Percentiles rank a stretch among this genome's conserved stretches.
Conservation (phyloP, 73 alveolate species). For the Paramecium octaurelia region DNA sequence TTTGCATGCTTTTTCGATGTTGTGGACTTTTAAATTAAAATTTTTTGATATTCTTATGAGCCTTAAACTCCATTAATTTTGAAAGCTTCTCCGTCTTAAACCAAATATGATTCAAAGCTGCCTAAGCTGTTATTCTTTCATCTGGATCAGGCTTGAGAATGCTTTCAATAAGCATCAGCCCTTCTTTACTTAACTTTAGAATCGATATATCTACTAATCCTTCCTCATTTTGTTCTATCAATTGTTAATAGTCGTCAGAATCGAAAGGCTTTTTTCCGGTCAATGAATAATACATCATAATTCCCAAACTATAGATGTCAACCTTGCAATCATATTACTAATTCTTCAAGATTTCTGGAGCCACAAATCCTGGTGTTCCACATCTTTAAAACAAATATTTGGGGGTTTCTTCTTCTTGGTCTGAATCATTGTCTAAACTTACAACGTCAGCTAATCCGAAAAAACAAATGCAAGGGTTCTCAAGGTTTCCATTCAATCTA, state of each 20-base stretch:
- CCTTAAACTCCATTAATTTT: not conserved
- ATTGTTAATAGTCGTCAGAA: not conserved
- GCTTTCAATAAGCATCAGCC: not conserved
- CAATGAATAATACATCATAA: not conserved
- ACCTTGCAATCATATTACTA: conserved; percentile 63
- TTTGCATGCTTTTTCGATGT: not conserved
- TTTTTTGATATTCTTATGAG: not conserved
- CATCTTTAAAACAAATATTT: conserved; percentile 57
- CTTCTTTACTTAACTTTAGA: not conserved
- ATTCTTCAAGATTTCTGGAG: conserved; percentile 74
- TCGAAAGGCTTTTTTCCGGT: conserved; percentile 44
- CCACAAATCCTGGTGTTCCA: conserved; percentile 81
- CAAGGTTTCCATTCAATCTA: conserved; percentile 16
- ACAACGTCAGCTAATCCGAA: conserved; percentile 26
- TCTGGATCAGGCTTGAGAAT: not conserved
- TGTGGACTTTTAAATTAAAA: not conserved
- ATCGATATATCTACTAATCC: not conserved
- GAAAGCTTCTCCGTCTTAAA: not conserved
- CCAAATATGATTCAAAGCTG: not conserved
- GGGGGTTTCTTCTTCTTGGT: not conserved
- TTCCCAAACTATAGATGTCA: conserved; percentile 47
- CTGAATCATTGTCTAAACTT: not conserved
- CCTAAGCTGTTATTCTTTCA: not conserved
- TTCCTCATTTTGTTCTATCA: not conserved
- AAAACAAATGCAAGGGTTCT: not conserved